A percentile compares a stretch with the other conserved stretches of the same genome.
Conservation (phyloP, 148 eudicot species). For the Camellia japonica region DNA sequence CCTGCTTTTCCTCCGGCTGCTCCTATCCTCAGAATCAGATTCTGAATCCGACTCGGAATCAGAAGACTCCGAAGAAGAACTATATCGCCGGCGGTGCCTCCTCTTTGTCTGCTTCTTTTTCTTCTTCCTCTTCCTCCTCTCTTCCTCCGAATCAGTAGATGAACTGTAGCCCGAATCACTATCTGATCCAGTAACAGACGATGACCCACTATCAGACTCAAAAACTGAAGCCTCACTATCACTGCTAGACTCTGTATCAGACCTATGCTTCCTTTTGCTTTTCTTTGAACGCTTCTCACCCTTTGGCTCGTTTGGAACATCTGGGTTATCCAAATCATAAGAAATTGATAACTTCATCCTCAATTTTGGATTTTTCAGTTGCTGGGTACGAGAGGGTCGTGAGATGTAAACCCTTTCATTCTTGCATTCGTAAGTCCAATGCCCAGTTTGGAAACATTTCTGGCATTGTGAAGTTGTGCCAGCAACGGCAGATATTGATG, state of each 20-base stretch:
- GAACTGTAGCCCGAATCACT: constrained; percentile 72
- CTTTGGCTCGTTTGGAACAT: constrained; percentile 39
- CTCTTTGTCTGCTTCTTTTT: constrained; percentile 48
- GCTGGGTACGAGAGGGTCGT: constrained; percentile 84
- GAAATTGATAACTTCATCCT: constrained; percentile 51
- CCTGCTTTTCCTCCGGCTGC: constrained; percentile 58
- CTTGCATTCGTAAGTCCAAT: constrained; percentile 97
- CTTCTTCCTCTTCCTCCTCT: constrained; percentile 52
- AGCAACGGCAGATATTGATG: constrained; percentile 34
- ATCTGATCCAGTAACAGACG: constrained; percentile 60
- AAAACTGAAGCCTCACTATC: constrained; percentile 78
- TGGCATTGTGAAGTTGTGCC: constrained; percentile 68
- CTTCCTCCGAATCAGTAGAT: constrained; percentile 72
- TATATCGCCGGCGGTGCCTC: constrained; percentile 51
- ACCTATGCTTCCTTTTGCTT: constrained; percentile 72
- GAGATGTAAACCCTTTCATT: constrained; percentile 87
- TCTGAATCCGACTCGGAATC: constrained; percentile 64
- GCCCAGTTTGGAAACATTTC: constrained; percentile 82
- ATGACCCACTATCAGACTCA: constrained; percentile 55
- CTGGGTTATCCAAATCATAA: constrained; percentile 65
- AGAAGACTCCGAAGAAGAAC: constrained; percentile 75
- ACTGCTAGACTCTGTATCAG: constrained; percentile 58
- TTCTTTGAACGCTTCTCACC: constrained; percentile 44
- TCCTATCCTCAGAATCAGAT: constrained; percentile 58
- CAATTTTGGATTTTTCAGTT: constrained; percentile 81